These are phyloP conservation scores for Plasmodium cynomolgi DNA, from an alignment of 169 alveolate species.

Conservation along the genomic window DNA sequence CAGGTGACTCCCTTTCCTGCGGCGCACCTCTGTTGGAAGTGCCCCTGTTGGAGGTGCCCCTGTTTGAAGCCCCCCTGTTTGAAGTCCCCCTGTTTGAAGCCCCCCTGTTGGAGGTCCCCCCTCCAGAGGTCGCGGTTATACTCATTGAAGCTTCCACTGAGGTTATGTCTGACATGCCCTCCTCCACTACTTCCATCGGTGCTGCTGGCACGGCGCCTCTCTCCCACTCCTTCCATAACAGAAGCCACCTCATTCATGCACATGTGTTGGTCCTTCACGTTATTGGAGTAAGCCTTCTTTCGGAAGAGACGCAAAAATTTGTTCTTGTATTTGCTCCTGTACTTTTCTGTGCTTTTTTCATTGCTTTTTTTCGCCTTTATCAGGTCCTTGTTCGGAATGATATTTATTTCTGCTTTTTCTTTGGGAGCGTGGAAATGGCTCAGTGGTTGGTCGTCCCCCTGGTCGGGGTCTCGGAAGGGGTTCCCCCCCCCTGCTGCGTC, in stretches of 20 bases:
- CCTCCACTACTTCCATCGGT: neutral
- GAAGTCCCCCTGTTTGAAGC: too few species aligned
- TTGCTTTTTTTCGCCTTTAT: slow-evolving; percentile 28
- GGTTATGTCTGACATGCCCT: neutral
- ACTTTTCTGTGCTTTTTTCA: neutral
- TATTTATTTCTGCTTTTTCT: neutral
- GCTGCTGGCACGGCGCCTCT: neutral
- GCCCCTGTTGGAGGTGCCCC: neutral
- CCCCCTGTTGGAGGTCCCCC: too few species aligned
- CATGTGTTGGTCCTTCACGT: neutral
- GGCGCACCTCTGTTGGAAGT: too few species aligned
- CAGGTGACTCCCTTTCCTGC: neutral
- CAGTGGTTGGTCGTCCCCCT: neutral
- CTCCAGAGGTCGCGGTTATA: neutral
- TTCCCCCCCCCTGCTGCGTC: neutral
- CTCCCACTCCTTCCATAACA: neutral
- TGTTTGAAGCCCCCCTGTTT: too few species aligned
- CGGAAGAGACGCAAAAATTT: slow-evolving; percentile 19
- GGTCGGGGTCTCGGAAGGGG: neutral
- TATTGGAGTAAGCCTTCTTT: neutral
- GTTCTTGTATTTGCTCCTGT: neutral
- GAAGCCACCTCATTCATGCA: neutral
- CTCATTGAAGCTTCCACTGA: neutral
- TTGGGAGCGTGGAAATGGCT: neutral
- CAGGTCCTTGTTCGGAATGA: slow-evolving; percentile 6